Evolutionary conservation across 1,139 yeast species (phyloP), one percentile per base, ranked within the genome.

Genomic region (Protomyces inundatus): DNA sequence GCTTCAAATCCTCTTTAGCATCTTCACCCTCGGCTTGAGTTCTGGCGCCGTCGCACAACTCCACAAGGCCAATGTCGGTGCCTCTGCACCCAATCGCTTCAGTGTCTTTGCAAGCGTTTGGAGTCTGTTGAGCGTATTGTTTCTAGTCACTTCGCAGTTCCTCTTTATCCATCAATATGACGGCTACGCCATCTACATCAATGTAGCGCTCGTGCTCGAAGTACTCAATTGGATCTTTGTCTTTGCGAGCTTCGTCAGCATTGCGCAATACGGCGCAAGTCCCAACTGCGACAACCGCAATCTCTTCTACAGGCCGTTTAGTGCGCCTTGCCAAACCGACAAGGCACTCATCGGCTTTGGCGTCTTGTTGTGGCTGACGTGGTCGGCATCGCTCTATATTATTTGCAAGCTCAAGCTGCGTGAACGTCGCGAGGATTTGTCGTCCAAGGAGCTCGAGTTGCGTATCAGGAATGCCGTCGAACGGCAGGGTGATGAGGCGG

Each of bases 381-480:
- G 62, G 62, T 14, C 45, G 7, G 30, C 39, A 23, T 51, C 56
- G 33, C 52, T 58, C 23, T 16, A 32, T 33, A 58, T 58, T 56
- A 58, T 58, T 50, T 32, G 45, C 30, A 39, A 50, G 9, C 52
- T 58, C 33, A 58, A 58, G 42, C 9, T 58, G 52, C 14, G 40
- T 33, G 62, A 58, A 42, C 34, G 51, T 3, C 55, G 36, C 14
- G 54, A 58, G 5, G 39, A 51, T 32, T 14, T n/a, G 46, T 37
- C 55, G 6, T 50, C 62, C 5, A 52, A 52, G 62, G 62, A 58
- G 56, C 37, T 58, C 23, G 62, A 58, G 36, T 10, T 58, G 56
- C 51, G 62, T 23, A 58, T 58, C 42, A 51, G 53, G 56, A 40
- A 37, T 40, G 62, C 62, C 37, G 62, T 58, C 34, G 56, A 58